Conservation (phyloP, 2,329 filamentous ascomycete genomes). For the Thelonectria blattea region DNA sequence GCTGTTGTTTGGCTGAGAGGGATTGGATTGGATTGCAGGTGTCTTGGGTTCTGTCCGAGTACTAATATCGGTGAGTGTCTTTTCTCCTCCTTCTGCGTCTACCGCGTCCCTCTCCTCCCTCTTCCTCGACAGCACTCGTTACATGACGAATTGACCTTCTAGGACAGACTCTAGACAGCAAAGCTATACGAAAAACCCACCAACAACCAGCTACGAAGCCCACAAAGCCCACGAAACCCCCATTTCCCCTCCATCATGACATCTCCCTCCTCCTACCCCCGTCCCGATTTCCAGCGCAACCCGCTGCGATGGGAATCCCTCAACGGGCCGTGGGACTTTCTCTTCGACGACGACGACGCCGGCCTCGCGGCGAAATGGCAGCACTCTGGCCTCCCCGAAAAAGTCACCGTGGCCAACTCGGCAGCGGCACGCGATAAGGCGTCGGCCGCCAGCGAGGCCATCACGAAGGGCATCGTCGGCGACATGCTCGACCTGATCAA, state of each 20-base stretch:
- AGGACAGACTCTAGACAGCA: background rate
- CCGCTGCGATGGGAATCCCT: slow-evolving; percentile 64
- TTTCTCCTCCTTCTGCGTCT: slow-evolving; percentile 1
- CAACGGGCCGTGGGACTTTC: slow-evolving; percentile 68
- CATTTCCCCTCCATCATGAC: slow-evolving; percentile 27
- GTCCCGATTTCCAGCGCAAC: slow-evolving; percentile 67
- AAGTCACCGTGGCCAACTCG: slow-evolving; percentile 42
- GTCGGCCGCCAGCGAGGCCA: slow-evolving; percentile 44
- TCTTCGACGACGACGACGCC: slow-evolving; percentile 69
- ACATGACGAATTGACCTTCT: slow-evolving; percentile 3
- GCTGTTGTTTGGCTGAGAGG: background rate
- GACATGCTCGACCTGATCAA: slow-evolving; percentile 55
- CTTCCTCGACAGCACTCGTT: background rate
- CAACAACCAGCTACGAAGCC: background rate
- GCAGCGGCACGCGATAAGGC: slow-evolving; percentile 38
- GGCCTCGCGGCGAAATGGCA: slow-evolving; percentile 63
- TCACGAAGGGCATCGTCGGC: slow-evolving; percentile 54
- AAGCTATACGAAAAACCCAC: background rate
- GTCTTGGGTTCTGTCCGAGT: background rate
- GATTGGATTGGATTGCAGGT: no score
- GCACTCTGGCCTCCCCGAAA: slow-evolving; percentile 53
- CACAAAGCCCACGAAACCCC: background rate
- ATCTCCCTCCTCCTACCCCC: slow-evolving; percentile 55
- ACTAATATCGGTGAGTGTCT: background rate
- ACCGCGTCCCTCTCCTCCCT: background rate